These are phyloP conservation scores for Quercus berberidifolia DNA, from an alignment of 306 rosid genomes.

Conservation along the genomic window DNA sequence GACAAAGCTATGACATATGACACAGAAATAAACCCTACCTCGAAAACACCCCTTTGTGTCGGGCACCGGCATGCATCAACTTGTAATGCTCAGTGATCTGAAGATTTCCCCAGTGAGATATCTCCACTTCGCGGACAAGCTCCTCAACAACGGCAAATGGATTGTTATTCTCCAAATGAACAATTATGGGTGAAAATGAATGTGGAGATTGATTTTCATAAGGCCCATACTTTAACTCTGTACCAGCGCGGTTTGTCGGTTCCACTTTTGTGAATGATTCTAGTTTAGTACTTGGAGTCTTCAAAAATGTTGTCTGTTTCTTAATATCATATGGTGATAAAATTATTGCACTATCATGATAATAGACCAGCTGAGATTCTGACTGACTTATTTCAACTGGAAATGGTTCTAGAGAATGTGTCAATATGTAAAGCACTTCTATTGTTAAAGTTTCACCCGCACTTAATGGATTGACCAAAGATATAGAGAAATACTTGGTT, in stretches of 20 bases:
- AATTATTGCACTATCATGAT: constrained; percentile 77
- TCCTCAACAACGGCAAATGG: constrained; percentile 95
- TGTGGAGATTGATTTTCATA: constrained; percentile 58
- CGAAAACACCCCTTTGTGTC: constrained; percentile 89
- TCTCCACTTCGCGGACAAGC: constrained; percentile 92
- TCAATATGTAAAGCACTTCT: constrained; percentile 78
- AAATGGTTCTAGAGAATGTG: constrained; percentile 84
- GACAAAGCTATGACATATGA: constrained; percentile 2
- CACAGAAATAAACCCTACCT: constrained; percentile 48
- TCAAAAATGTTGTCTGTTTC: constrained; percentile 78
- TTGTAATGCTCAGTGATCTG: constrained; percentile 84
- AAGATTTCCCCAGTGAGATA: constrained; percentile 97
- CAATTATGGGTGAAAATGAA: constrained; percentile 75
- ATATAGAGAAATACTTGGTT: constrained; percentile 59
- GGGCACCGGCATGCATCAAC: constrained; percentile 83
- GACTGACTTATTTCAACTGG: constrained; percentile 90
- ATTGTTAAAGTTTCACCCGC: constrained; percentile 63
- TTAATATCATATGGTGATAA: constrained; percentile 84
- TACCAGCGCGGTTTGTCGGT: constrained; percentile 64
- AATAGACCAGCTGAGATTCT: constrained; percentile 88
- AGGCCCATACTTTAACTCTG: constrained; percentile 85
- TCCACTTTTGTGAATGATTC: constrained; percentile 83
- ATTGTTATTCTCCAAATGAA: constrained; percentile 92
- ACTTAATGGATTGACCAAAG: constrained; percentile 54
- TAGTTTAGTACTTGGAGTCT: constrained; percentile 71